Evolutionary conservation across 2,329 filamentous ascomycete genomes (phyloP), one percentile per base, ranked within the genome.

Genomic region (Aspergillus japonicus): DNA sequence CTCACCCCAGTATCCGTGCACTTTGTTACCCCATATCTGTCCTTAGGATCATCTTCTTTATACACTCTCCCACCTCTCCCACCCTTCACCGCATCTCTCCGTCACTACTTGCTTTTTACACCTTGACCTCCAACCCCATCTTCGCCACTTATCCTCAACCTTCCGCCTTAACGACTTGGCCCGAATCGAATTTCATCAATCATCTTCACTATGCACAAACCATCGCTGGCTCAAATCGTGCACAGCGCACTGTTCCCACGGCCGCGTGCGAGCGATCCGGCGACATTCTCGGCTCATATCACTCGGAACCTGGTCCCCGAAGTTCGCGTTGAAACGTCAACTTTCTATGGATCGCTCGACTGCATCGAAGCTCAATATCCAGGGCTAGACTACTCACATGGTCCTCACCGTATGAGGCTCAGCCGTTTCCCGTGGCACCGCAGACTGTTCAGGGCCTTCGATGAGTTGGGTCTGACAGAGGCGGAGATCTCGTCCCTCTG

Each of bases 341-440:
- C 80, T 54, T 89, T 87, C 76, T 88, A 88, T 74, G 86, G 86
- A 67, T 81, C 83, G 47, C 78, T 87, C 50, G 85, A 87, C 76
- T 85, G 82, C 67, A 80, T 87, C 62, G 86, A 88, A 77, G 85
- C 86, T 53, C 85, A 86, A 60, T 88, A 89, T 67, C 86, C 86
- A 0, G 86, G 86, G 35, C 78, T 88, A 50, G 86, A 89, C 77
- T 89, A 89, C 72, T 83, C 83, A 50, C 80, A 85, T 67, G 75
- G 77, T 6, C 84, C 86, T 1, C 86, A 89, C 75, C 82, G 86
- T 58, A 84, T 86, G 77, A 81, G 86, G 47, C 78, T 89, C 12
- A 78, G 83, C 56, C 83, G 84, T 50, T 88, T 87, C 70, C 81
- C 82, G 11, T 85, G 85, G 78, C 86, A 89, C 73, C 78, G 78